Evolutionary conservation across 2,329 filamentous ascomycete species (phyloP).

Genomic region (Cladosporium velox): DNA sequence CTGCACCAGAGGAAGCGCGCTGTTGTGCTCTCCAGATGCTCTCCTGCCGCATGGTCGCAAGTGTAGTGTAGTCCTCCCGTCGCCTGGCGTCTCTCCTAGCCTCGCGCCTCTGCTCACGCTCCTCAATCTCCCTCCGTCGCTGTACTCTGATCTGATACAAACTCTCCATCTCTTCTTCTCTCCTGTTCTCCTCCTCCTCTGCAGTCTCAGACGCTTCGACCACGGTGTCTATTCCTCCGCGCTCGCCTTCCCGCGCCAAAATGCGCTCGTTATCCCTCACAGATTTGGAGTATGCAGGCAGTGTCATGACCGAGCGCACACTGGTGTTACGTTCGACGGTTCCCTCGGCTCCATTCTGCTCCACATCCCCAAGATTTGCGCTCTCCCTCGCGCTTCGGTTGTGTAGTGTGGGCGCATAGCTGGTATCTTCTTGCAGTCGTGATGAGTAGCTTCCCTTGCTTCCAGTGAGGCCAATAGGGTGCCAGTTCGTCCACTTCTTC

Average conservation of each 20-base stretch:
- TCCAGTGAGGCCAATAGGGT: constrained; percentile 26
- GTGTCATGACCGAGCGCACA: constrained; percentile 88
- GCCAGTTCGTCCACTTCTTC: constrained; percentile 38
- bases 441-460: constrained; percentile 36
- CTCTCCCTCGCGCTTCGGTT: constrained; percentile 29
- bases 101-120: constrained; percentile 74
- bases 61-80: constrained; percentile 66
- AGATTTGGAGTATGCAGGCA: constrained; percentile 78
- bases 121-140: constrained; percentile 71
- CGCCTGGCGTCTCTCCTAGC: constrained; percentile 70
- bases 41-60: constrained; percentile 64
- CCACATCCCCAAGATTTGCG: constrained; percentile 28
- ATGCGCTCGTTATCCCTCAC: constrained; percentile 77
- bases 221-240: constrained; percentile 87
- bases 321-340: constrained; percentile 78
- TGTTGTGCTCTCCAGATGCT: constrained; percentile 55
- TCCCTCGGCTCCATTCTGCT: constrained; percentile 31
- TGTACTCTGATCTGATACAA: constrained; percentile 85
- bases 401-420: constrained; percentile 31
- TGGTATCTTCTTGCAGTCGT: constrained; percentile 32
- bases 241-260: constrained; percentile 84
- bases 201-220: constrained; percentile 79
- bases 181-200: constrained; percentile 74
- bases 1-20: constrained; percentile 41
- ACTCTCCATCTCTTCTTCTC: constrained; percentile 90